phyloP scores from a whole-genome alignment of 2,329 filamentous ascomycete genomes.

The Sordariomycetes sp. region DNA sequence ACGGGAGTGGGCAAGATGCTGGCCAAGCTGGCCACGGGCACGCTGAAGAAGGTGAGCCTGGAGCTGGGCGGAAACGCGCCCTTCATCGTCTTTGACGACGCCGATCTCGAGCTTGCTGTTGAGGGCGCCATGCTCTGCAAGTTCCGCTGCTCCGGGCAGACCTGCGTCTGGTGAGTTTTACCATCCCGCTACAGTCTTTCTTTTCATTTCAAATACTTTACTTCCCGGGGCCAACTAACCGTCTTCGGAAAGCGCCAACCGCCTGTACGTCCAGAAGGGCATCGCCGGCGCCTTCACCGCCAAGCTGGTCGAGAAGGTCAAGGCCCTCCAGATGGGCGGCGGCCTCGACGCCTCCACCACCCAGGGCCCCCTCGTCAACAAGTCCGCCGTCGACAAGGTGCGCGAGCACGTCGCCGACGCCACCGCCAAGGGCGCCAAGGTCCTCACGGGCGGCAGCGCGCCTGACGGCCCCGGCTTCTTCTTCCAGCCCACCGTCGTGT shows the following conservation, averaged over 20 bases:
- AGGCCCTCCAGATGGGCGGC: conserved; percentile 63
- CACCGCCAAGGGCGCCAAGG: conserved; percentile 61
- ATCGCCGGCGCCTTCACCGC: conserved; percentile 67
- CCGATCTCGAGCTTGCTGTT: conserved; percentile 78
- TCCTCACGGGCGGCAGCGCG: conserved; percentile 65
- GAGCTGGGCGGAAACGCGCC: conserved; percentile 93
- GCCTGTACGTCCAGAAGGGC: conserved; percentile 67
- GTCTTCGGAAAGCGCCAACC: conserved; percentile 46
- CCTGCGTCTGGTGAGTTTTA: conserved; percentile 64
- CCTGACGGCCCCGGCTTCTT: conserved; percentile 76
- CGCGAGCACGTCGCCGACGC: conserved; percentile 73
- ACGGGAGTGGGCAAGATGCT: conserved; percentile 60
- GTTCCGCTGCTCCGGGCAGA: conserved; percentile 91
- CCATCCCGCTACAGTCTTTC: no score
- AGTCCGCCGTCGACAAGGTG: conserved; percentile 70
- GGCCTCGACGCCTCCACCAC: conserved; percentile 62
- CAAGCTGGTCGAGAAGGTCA: conserved; percentile 62
- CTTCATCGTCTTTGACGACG: conserved; percentile 95
- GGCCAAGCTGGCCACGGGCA: conserved; percentile 80
- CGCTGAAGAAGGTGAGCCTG: conserved; percentile 73
- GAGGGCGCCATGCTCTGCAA: conserved; percentile 75
- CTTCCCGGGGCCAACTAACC: no score
- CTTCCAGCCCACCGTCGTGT: conserved; percentile 81
- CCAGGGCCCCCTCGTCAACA: conserved; percentile 78
- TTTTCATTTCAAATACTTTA: no score